A percentile compares a stretch with the other conserved stretches of the same genome.
phyloP scores from a whole-genome alignment of 1,284 basidiomycete genomes.

The Trametes pubescens region DNA sequence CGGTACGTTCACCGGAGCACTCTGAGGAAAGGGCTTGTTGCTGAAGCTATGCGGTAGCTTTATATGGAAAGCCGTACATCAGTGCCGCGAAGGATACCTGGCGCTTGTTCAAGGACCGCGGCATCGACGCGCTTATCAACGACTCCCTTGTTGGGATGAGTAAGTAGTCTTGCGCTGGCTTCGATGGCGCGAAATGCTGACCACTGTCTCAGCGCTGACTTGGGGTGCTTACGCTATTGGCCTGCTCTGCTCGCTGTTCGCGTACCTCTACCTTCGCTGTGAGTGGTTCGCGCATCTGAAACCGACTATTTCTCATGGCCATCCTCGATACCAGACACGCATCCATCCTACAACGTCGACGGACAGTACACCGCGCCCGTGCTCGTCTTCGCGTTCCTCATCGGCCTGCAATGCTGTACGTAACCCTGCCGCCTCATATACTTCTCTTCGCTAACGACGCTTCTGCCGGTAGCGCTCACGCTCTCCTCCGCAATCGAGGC shows the following conservation, averaged over 20 bases:
- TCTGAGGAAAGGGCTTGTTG: neutral
- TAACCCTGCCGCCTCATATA: constrained; percentile 19
- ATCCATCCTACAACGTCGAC: constrained; percentile 74
- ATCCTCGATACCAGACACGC: constrained; percentile 55
- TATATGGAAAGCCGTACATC: constrained; percentile 90
- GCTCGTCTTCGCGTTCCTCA: constrained; percentile 82
- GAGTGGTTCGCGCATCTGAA: constrained; percentile 40
- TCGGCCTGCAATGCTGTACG: constrained; percentile 78
- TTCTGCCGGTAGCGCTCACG: constrained; percentile 59
- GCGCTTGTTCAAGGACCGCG: constrained; percentile 86
- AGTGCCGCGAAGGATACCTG: constrained; percentile 91
- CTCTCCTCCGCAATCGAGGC: constrained; percentile 77
- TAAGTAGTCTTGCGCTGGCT: constrained; percentile 44
- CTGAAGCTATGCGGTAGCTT: constrained; percentile 50
- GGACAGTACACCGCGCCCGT: constrained; percentile 84
- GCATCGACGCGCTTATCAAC: constrained; percentile 87
- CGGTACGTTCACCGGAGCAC: constrained; percentile 47
- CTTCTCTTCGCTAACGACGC: neutral
- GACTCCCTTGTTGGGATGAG: constrained; percentile 87
- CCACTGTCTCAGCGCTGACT: constrained; percentile 55
- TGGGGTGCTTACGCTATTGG: constrained; percentile 86
- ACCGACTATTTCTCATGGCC: constrained; percentile 12
- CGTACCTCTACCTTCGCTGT: constrained; percentile 84
- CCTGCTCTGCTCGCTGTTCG: constrained; percentile 79
- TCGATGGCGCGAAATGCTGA: neutral